phyloP scores from a whole-genome alignment of 2,329 filamentous ascomycete species.

The Stachybotrys chartarum region DNA sequence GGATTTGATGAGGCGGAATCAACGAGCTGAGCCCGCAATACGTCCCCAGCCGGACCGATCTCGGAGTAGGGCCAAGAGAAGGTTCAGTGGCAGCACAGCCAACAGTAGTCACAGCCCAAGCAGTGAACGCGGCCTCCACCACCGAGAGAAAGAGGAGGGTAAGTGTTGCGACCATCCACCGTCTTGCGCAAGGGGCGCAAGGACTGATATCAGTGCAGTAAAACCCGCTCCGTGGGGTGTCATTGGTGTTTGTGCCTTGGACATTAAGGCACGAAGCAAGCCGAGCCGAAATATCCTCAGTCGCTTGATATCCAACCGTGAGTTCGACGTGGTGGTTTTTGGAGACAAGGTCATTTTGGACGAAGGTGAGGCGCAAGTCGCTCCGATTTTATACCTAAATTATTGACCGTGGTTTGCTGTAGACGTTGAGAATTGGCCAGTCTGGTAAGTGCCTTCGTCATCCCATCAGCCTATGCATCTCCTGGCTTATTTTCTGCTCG shows the following conservation, averaged over 20 bases:
- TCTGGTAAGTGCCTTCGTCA: conserved; percentile 52
- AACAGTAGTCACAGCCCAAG: conserved; percentile 75
- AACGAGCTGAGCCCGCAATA: conserved; percentile 26
- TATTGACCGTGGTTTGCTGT: conserved; percentile 3
- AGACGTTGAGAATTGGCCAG: conserved; percentile 92
- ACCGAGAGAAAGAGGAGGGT: conserved; percentile 52
- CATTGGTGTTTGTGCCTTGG: conserved; percentile 91
- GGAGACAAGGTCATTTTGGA: conserved; percentile 98
- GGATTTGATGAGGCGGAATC: conserved; percentile 39
- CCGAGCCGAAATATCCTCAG: conserved; percentile 95
- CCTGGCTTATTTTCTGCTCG: neutral
- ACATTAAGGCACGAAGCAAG: conserved; percentile 94
- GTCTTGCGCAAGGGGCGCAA: neutral
- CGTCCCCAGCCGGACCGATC: conserved; percentile 48
- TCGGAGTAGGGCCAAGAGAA: conserved; percentile 62
- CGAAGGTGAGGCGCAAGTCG: conserved; percentile 48
- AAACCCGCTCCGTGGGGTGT: conserved; percentile 56
- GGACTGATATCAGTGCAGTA: conserved; percentile 25
- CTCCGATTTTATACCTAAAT: neutral
- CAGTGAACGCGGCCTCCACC: conserved; percentile 53
- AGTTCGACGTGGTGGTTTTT: conserved; percentile 96
- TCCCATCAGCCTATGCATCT: neutral
- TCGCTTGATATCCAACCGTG: conserved; percentile 77
- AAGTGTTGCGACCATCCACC: conserved; percentile 11
- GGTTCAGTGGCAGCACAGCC: conserved; percentile 76